phyloP scores from a whole-genome alignment of 1,284 basidiomycete genomes.

The Paramarasmius palmivorus region DNA sequence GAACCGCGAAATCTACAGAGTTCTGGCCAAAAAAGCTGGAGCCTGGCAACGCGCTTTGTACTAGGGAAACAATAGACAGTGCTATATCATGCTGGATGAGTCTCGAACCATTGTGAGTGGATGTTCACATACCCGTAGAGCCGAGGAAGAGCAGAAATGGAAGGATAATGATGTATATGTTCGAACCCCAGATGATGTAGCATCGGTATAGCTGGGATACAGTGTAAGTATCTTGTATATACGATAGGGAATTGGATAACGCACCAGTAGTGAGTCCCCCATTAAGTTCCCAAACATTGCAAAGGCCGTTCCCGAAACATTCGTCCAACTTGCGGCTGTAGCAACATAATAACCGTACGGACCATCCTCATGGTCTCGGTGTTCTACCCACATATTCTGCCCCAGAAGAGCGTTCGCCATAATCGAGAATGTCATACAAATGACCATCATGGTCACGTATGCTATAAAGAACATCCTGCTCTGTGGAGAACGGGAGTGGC shows the following conservation, averaged over 20 bases:
- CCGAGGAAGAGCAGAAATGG: constrained; percentile 21
- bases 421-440: background rate
- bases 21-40: constrained; percentile 15
- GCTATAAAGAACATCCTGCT: background rate
- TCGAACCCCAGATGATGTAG: constrained; percentile 21
- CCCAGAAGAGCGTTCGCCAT: background rate
- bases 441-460: background rate
- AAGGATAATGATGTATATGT: constrained; percentile 12
- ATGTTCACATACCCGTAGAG: constrained; percentile 18
- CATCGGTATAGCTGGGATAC: constrained; percentile 21
- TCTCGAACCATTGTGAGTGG: background rate
- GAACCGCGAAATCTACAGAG: constrained; percentile 22
- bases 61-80: constrained; percentile 19
- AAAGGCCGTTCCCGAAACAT: background rate
- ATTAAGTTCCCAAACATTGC: background rate
- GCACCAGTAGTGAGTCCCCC: background rate
- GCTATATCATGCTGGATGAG: constrained; percentile 11
- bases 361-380: background rate
- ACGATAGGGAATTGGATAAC: background rate
- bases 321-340: background rate
- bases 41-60: constrained; percentile 20
- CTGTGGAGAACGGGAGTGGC: background rate
- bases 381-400: background rate
- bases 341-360: background rate
- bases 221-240: background rate